These are phyloP conservation scores for Stellera chamaejasme DNA, from an alignment of 345 rosid species.

Conservation along the genomic window DNA sequence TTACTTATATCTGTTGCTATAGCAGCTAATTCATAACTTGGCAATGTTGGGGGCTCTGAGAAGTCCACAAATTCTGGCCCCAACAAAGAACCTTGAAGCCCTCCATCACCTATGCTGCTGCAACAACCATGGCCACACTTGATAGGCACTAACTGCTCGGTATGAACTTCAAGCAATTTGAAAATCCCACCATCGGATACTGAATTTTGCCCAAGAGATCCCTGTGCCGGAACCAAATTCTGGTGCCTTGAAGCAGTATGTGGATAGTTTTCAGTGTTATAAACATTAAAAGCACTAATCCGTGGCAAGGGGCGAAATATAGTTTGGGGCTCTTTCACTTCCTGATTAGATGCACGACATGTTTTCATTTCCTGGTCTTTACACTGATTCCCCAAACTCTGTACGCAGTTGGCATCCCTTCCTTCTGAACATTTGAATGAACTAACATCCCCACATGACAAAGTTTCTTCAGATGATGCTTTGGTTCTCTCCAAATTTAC, in stretches of 20 bases:
- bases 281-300: constrained; percentile 49
- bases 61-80: constrained; percentile 79
- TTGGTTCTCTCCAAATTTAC: constrained; percentile 34
- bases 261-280: constrained; percentile 26
- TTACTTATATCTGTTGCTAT: constrained; percentile 75
- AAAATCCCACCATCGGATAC: constrained; percentile 41
- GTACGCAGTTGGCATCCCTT: constrained; percentile 42
- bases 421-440: constrained; percentile 48
- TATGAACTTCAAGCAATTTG: constrained; percentile 46
- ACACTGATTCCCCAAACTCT: constrained; percentile 32
- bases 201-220: constrained; percentile 31
- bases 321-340: constrained; percentile 36
- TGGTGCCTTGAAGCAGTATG: constrained; percentile 28
- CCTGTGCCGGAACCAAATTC: constrained; percentile 25
- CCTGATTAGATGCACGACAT: constrained; percentile 25
- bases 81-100: constrained; percentile 36
- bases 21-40: constrained; percentile 72
- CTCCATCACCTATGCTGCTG: constrained; percentile 15
- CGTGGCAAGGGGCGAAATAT: constrained; percentile 66
- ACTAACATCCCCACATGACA: constrained; percentile 57
- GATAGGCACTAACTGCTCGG: constrained; percentile 55
- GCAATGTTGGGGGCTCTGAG: constrained; percentile 46
- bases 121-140: constrained; percentile 73
- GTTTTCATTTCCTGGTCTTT: constrained; percentile 19
- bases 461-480: constrained; percentile 71